These are phyloP conservation scores for Trypanosoma lewisi DNA, from an alignment of 208 protist genomes.

Conservation along the genomic window DNA sequence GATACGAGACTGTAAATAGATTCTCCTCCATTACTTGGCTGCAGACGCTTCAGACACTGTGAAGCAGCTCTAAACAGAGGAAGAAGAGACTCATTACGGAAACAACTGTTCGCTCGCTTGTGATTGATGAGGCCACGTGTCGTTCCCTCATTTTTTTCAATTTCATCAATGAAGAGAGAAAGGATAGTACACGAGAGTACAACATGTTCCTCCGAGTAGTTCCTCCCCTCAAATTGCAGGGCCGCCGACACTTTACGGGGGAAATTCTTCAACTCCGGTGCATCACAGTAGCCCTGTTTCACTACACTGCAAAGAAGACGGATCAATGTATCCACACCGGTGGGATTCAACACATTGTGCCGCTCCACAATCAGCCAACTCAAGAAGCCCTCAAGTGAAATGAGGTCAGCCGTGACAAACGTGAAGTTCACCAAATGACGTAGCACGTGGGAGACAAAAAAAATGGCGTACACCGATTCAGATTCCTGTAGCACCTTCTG, in stretches of 20 bases:
- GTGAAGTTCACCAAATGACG: constrained; percentile 38
- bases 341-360: constrained; percentile 11
- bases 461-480: constrained; percentile 41
- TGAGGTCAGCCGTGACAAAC: constrained; percentile 18
- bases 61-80: constrained; percentile 38
- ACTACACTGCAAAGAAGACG: constrained; percentile 23
- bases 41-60: constrained; percentile 13
- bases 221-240: neutral
- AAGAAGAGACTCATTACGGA: constrained; percentile 49
- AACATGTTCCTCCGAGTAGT: constrained; percentile 20
- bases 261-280: constrained; percentile 17
- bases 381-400: constrained; percentile 20
- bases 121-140: neutral
- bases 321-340: constrained; percentile 16
- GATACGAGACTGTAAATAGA: constrained; percentile 12
- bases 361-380: constrained; percentile 25
- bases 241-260: constrained; percentile 7
- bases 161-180: constrained; percentile 22
- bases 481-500: constrained; percentile 45
- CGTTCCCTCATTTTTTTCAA: constrained; percentile 4
- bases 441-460: constrained; percentile 48
- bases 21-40: constrained; percentile 13
- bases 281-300: constrained; percentile 20
- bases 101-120: constrained; percentile 25
- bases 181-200: constrained; percentile 25